Conservation (phyloP, 2,329 filamentous ascomycete genomes). For the Venturia nashicola region DNA sequence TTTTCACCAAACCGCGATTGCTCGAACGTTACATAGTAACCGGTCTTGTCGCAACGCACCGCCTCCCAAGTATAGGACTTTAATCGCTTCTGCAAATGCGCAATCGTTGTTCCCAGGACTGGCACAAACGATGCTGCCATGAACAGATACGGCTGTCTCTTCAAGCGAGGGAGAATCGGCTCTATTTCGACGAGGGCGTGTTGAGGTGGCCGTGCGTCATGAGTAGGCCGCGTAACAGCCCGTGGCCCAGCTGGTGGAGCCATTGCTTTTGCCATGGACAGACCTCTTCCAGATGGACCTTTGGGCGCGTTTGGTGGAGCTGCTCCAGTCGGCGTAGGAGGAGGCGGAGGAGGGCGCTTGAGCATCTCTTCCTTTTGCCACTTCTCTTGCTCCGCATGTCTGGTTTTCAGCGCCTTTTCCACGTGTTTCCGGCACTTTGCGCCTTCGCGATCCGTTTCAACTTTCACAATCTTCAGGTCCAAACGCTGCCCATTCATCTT, state of each 20-base stretch:
- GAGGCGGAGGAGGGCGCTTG: slow-evolving; percentile 13
- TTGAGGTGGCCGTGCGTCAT: slow-evolving; percentile 29
- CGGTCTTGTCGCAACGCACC: slow-evolving; percentile 70
- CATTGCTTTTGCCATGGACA: slow-evolving; percentile 8
- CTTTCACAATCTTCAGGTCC: slow-evolving; percentile 62
- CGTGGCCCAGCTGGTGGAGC: slow-evolving; percentile 11
- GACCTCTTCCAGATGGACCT: slow-evolving; percentile 54
- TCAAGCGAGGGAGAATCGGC: slow-evolving; percentile 56
- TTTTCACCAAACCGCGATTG: slow-evolving; percentile 63
- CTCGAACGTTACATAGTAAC: slow-evolving; percentile 87
- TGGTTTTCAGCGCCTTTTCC: slow-evolving; percentile 58
- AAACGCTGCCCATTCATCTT: slow-evolving; percentile 69
- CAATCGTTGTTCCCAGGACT: slow-evolving; percentile 70
- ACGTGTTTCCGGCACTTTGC: slow-evolving; percentile 69
- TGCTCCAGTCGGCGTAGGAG: slow-evolving; percentile 30
- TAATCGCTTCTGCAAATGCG: slow-evolving; percentile 80
- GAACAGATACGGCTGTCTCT: slow-evolving; percentile 78
- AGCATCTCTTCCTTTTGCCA: slow-evolving; percentile 16
- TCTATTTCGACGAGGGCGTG: slow-evolving; percentile 51
- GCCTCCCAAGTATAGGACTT: slow-evolving; percentile 73
- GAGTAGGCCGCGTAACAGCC: slow-evolving; percentile 25
- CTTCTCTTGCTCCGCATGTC: slow-evolving; percentile 47
- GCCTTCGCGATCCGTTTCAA: slow-evolving; percentile 84
- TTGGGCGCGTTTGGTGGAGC: slow-evolving; percentile 78
- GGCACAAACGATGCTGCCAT: slow-evolving; percentile 80